phyloP scores from a whole-genome alignment of 2,329 filamentous ascomycete species.

The Hortaea werneckii region DNA sequence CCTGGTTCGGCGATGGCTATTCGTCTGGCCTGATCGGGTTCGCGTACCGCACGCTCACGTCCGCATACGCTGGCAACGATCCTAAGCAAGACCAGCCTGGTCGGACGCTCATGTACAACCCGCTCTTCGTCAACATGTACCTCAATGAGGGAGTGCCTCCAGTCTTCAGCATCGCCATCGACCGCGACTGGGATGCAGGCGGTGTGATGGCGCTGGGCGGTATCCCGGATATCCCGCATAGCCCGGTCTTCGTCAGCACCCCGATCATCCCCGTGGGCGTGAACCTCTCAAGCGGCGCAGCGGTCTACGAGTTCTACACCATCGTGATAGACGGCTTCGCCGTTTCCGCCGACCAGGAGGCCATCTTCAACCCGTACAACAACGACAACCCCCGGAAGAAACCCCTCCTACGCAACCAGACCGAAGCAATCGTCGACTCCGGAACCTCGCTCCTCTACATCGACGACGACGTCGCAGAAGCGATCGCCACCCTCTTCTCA shows the following conservation, averaged over 20 bases:
- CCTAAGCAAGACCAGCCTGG: slow-evolving; percentile 13
- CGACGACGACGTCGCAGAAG: slow-evolving; percentile 26
- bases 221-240: slow-evolving; percentile 35
- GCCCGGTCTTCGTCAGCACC: slow-evolving; percentile 24
- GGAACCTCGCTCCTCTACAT: slow-evolving; percentile 35
- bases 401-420: slow-evolving; percentile 17
- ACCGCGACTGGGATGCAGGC: slow-evolving; percentile 22
- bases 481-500: slow-evolving; percentile 32
- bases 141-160: slow-evolving; percentile 33
- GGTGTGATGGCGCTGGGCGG: slow-evolving; percentile 42
- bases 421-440: slow-evolving; percentile 36
- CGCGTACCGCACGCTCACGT: slow-evolving; percentile 40
- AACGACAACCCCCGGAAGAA: slow-evolving; percentile 12
- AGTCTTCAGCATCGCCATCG: slow-evolving; percentile 41
- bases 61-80: slow-evolving; percentile 25
- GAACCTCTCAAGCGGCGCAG: slow-evolving; percentile 14
- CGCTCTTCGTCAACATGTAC: slow-evolving; percentile 43
- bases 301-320: slow-evolving; percentile 31
- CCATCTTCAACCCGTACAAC: slow-evolving; percentile 16
- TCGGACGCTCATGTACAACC: slow-evolving; percentile 32
- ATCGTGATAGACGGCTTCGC: slow-evolving; percentile 26
- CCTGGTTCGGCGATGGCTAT: slow-evolving; percentile 23
- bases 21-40: slow-evolving; percentile 43
- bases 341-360: slow-evolving; percentile 9
- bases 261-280: slow-evolving; percentile 25